Evolutionary conservation across 2,329 filamentous ascomycete genomes (phyloP).

Genomic region (Neoscytalidium dimidiatum): DNA sequence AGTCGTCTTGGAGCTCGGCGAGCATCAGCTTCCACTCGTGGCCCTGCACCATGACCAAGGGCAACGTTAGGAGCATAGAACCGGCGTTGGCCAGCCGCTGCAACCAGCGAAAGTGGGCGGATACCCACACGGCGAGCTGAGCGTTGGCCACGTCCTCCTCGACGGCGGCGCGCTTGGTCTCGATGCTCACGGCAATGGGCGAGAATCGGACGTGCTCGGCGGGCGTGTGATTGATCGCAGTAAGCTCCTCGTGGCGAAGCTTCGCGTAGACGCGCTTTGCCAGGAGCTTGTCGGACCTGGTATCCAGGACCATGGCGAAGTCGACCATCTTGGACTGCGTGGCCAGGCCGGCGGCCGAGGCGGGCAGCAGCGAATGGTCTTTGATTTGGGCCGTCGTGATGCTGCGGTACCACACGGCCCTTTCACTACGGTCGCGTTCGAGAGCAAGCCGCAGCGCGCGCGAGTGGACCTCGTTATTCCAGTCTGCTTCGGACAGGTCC

Average conservation of each 20-base stretch:
- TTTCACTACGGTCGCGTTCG: neutral
- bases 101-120: slow-evolving; percentile 19
- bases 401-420: neutral
- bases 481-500: slow-evolving; percentile 4
- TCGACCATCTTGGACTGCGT: slow-evolving; percentile 17
- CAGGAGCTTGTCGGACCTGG: neutral
- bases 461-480: slow-evolving; percentile 8
- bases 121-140: slow-evolving; percentile 20
- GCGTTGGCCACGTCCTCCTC: slow-evolving; percentile 12
- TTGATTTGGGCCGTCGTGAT: neutral
- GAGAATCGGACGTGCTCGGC: slow-evolving; percentile 2
- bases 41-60: slow-evolving; percentile 21
- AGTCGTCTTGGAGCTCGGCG: neutral
- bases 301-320: slow-evolving; percentile 18
- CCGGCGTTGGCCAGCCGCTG: slow-evolving; percentile 1
- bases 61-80: slow-evolving; percentile 11
- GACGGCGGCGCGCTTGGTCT: slow-evolving; percentile 14
- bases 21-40: slow-evolving; percentile 20
- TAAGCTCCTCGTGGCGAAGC: neutral
- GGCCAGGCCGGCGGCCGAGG: neutral
- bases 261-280: neutral
- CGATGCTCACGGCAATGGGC: slow-evolving; percentile 19
- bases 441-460: neutral
- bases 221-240: slow-evolving; percentile 16
- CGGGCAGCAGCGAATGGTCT: neutral